Evolutionary conservation across 2,329 filamentous ascomycete genomes (phyloP).

Genomic region (Capronia epimyces): DNA sequence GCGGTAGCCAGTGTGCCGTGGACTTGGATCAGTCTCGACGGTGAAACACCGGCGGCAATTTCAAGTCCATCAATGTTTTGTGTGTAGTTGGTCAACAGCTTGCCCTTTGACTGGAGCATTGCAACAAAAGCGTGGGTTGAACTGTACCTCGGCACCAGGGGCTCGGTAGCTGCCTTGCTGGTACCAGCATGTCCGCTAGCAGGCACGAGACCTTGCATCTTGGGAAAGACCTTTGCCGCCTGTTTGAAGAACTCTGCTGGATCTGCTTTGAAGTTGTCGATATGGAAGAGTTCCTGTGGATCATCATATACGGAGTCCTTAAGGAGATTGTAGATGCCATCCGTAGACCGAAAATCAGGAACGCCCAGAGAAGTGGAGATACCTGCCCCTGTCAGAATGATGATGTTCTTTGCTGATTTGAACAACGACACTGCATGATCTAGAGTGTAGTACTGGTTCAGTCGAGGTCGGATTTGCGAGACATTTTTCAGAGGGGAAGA

Average conservation of each 20-base stretch:
- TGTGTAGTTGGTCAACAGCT: conserved; percentile 93
- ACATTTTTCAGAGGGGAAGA: conserved; percentile 15
- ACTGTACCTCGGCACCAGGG: conserved; percentile 61
- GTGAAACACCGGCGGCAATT: conserved; percentile 71
- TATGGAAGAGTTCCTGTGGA: conserved; percentile 94
- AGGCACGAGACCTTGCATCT: conserved; percentile 37
- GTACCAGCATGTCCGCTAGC: background rate
- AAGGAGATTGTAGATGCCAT: conserved; percentile 52
- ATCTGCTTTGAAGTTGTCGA: conserved; percentile 76
- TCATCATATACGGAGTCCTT: conserved; percentile 71
- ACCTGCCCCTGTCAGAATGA: conserved; percentile 90
- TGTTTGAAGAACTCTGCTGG: conserved; percentile 73
- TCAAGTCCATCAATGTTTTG: conserved; percentile 99
- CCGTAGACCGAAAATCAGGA: conserved; percentile 91
- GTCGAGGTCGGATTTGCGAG: conserved; percentile 19
- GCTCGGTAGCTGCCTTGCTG: background rate
- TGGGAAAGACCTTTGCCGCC: conserved; percentile 69
- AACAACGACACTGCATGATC: conserved; percentile 81
- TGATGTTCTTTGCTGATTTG: conserved; percentile 69
- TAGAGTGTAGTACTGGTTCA: conserved; percentile 67
- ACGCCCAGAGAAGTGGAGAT: conserved; percentile 97
- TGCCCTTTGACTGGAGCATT: conserved; percentile 77
- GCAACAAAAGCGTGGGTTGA: conserved; percentile 93
- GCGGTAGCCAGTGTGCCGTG: conserved; percentile 95
- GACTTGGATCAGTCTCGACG: conserved; percentile 85